Evolutionary conservation across 2,329 filamentous ascomycete species (phyloP), one percentile per base, ranked within the genome.

Genomic region (Daldinia eschscholtzii): DNA sequence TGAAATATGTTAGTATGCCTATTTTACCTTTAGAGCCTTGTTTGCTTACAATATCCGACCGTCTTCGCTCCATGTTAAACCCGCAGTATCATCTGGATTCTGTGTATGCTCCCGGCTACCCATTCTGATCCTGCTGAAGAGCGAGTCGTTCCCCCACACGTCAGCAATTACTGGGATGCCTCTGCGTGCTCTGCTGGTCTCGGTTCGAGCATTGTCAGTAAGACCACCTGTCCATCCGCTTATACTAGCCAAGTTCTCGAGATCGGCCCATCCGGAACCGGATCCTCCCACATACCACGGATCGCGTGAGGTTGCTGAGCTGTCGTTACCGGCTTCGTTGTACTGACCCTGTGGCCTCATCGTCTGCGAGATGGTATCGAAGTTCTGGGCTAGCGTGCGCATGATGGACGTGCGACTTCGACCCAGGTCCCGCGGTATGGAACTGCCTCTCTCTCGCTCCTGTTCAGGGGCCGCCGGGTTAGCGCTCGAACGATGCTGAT

Each of bases 41-140:
- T 48, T 7, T 4, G 81, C 88, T 85, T 79, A 91, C 88, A 91
- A 74, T 23, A 80, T 83, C 53, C 83, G 83, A 1, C 89, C 89
- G 73, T 90, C 86, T 39, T 87, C 84, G 70, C 87, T 89, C 89
- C 89, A 91, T 23, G 84, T 82, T 71, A 89, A 79, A 1, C 89
- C 89, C 10, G 88, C 86, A 1, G 89, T 91, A 59, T 89, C 88
- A 56, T 88, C 85, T 2, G 84, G 81, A 44, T 84, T 82, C 10
- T 85, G 82, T 1, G 80, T 80, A 59, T 83, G 80, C 28, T 83
- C 77, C n/a, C 76, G 76, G 52, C 71, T 75, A 15, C 72, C 74
- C 41, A 75, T 70, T 64, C 73, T 77, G 9, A 75, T 62, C 50
- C 73, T 70, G 57, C 73, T 74, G 55, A 72, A 74, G 13, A 74